Evolutionary conservation across 139 green algal genomes (phyloP), one percentile per base, ranked within the genome.

Genomic region (Chlorella sp.): DNA sequence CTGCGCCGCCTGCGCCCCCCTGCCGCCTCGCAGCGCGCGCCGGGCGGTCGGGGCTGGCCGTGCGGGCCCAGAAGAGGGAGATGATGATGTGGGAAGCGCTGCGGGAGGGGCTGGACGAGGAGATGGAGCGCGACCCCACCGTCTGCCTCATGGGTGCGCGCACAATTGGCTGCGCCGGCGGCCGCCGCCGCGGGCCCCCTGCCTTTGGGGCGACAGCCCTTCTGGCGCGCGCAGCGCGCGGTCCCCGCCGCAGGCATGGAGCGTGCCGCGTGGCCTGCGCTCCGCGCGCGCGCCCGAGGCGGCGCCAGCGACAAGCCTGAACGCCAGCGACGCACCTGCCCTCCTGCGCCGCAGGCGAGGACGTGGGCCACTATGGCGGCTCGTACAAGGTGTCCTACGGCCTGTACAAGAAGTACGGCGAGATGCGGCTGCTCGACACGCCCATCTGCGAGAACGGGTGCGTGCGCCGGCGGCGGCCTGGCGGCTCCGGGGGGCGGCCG

Each of bases 331-430:
- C n/a, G 25, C 21, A n/a, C 27, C 38, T 2, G 7, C 8, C 35
- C 48, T 25, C 38, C 36, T n/a, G 5, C 43, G 31, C 12, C 25
- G 61, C 74, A 79, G 92, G 94, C 33, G 94, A 98, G 88, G 94
- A 98, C 64, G 94, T 98, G 35, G 94, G 94, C 8, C 94, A 98
- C 87, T 98, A 98, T 69, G 94, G 94, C 31, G 94, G 94, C 38
- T 94, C 85, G 35, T 98, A 98, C 91, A 98, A 98, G 85, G 81
- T 86, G 40, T 93, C 92, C 7, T 93, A 94, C 59, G 94, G 89
- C 53, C 84, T 97, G 70, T 93, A 97, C 88, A 98, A 98, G 82
- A 98, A 98, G 90, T 98, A 95, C 77, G 94, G 94, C 33, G 92
- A 97, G 64, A 90, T 95, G 86, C 88, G 94, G 14, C 79, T 98